These are phyloP conservation scores for Hordeum marinum DNA, from an alignment of 176 grass and related monocot genomes.

Conservation along the genomic window DNA sequence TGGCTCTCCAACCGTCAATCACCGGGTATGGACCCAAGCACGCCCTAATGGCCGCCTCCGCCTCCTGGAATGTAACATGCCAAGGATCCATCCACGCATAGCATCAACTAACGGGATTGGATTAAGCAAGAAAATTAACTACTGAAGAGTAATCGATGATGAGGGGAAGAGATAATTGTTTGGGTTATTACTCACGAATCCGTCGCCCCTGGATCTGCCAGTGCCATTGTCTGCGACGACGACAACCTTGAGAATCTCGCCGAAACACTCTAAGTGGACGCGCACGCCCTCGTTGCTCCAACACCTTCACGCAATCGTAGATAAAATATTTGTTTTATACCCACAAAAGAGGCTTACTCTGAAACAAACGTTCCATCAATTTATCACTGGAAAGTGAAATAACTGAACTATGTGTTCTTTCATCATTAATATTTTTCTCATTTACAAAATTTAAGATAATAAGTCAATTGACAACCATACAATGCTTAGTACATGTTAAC, in stretches of 20 bases:
- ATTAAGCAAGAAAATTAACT: background rate
- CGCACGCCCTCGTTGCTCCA: constrained; percentile 42
- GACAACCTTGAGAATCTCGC: constrained; percentile 88
- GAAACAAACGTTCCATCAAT: no score
- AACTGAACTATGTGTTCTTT: no score
- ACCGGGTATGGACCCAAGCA: constrained; percentile 42
- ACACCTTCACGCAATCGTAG: constrained; percentile 38
- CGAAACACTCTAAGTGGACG: constrained; percentile 47
- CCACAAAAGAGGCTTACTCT: no score
- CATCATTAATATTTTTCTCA: no score
- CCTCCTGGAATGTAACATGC: constrained; percentile 46
- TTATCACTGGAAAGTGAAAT: no score
- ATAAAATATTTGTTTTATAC: no score
- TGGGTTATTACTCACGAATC: constrained; percentile 25
- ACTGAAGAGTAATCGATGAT: background rate
- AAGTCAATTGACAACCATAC: no score
- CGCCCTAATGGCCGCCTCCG: constrained; percentile 38
- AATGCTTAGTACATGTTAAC: no score
- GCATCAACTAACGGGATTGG: no score
- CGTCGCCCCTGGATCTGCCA: constrained; percentile 48
- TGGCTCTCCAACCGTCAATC: constrained; percentile 46
- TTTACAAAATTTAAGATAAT: no score
- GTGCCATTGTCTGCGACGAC: constrained; percentile 73
- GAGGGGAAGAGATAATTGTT: background rate
- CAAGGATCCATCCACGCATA: background rate